Percentiles rank a stretch among this genome's conserved stretches.
phyloP scores from a whole-genome alignment of 306 rosid genomes.

The Begonia fuchsioides region DNA sequence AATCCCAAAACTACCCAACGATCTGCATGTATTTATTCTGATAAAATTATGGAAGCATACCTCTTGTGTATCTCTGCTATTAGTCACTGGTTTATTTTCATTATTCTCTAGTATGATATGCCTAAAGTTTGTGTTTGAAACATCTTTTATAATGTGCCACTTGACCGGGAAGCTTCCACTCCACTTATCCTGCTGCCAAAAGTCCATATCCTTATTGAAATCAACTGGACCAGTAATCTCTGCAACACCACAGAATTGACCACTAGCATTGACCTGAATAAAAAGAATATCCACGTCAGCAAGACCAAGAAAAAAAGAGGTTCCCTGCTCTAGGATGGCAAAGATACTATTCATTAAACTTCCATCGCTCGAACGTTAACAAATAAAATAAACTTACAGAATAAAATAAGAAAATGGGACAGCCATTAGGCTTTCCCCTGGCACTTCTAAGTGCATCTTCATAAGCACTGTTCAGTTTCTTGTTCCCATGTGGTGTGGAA shows the following conservation, averaged over 20 bases:
- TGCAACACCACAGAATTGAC: constrained; percentile 84
- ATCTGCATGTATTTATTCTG: too few species aligned
- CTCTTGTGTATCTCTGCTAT: constrained; percentile 96
- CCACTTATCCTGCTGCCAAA: constrained; percentile 99
- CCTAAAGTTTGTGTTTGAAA: constrained; percentile 61
- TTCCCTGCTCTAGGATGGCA: too few species aligned
- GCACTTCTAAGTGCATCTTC: constrained; percentile 62
- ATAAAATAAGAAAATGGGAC: constrained; percentile 68
- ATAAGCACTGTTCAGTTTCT: constrained; percentile 56
- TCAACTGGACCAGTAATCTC: constrained; percentile 82
- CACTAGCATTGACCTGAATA: constrained; percentile 83
- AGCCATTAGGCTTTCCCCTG: constrained; percentile 44
- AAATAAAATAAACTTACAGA: constrained; percentile 43
- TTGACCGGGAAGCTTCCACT: constrained; percentile 87
- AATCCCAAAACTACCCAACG: too few species aligned
- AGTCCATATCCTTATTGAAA: constrained; percentile 75
- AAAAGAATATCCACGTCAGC: constrained; percentile 3
- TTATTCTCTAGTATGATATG: constrained; percentile 85
- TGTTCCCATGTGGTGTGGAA: constrained; percentile 90
- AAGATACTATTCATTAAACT: not conserved
- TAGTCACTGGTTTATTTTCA: constrained; percentile 94
- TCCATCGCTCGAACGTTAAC: not conserved
- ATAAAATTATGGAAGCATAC: constrained; percentile 15
- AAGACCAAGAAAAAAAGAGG: not conserved
- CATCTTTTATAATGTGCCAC: constrained; percentile 89